Evolutionary conservation across 2,329 filamentous ascomycete genomes (phyloP).

Genomic region (Colletotrichum tofieldiae): DNA sequence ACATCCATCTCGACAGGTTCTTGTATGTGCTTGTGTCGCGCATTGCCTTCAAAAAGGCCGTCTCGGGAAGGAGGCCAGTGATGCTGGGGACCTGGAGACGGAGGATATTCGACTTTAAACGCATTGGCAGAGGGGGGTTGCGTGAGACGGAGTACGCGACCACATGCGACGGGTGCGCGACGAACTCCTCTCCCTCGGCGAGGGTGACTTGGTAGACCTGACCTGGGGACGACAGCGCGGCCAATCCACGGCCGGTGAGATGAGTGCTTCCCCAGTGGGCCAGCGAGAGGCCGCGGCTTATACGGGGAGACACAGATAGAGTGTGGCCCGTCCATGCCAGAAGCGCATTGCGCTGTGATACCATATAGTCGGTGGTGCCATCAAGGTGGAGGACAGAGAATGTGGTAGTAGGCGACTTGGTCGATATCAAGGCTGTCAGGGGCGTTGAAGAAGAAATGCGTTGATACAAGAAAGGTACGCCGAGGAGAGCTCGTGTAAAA

Average conservation of each 20-base stretch:
- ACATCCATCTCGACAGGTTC: constrained; percentile 74
- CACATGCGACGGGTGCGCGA: constrained; percentile 92
- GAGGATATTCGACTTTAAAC: constrained; percentile 84
- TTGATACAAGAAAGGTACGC: constrained; percentile 96
- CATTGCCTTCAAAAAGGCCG: constrained; percentile 82
- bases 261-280: constrained; percentile 94
- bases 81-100: constrained; percentile 85
- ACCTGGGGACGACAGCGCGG: constrained; percentile 87
- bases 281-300: constrained; percentile 82
- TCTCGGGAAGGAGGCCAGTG: constrained; percentile 75
- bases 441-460: constrained; percentile 89
- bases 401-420: constrained; percentile 88
- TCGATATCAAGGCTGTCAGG: constrained; percentile 89
- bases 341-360: constrained; percentile 88
- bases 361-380: constrained; percentile 95
- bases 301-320: constrained; percentile 80
- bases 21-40: constrained; percentile 82
- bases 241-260: constrained; percentile 88
- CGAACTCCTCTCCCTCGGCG: constrained; percentile 87
- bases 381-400: constrained; percentile 92
- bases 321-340: constrained; percentile 98
- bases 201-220: constrained; percentile 91
- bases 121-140: constrained; percentile 84
- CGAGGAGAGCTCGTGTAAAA: constrained; percentile 82
- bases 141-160: constrained; percentile 89